phyloP scores from a whole-genome alignment of 768 basidiomycete species.

The Boletus fagicola region DNA sequence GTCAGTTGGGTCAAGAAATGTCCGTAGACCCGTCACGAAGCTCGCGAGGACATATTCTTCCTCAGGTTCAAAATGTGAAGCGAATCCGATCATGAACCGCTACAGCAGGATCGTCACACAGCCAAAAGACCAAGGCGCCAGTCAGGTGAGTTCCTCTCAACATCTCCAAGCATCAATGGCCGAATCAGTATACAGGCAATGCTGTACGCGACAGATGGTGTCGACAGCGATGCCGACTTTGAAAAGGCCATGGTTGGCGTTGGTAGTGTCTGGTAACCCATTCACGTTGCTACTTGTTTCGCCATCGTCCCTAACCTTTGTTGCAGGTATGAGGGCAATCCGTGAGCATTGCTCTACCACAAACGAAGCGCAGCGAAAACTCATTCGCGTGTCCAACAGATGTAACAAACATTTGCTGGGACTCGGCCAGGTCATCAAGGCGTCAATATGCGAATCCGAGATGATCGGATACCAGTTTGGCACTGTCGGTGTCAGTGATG shows the following conservation, averaged over 20 bases:
- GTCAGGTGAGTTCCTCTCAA: constrained; percentile 55
- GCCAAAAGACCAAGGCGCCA: constrained; percentile 93
- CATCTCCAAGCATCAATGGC: neutral
- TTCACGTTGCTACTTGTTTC: constrained; percentile 2
- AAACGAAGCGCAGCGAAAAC: neutral
- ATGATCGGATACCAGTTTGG: constrained; percentile 98
- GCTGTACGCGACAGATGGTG: constrained; percentile 97
- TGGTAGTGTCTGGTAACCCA: constrained; percentile 87
- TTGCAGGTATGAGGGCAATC: constrained; percentile 95
- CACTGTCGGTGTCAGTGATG: constrained; percentile 96
- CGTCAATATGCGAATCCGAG: constrained; percentile 64
- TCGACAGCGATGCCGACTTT: constrained; percentile 78
- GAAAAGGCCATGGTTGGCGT: constrained; percentile 97
- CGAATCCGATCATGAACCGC: constrained; percentile 53
- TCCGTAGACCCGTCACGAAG: constrained; percentile 10
- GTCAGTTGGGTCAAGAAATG: constrained; percentile 21
- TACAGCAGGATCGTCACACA: constrained; percentile 84
- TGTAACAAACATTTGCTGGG: constrained; percentile 93
- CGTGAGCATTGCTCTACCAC: constrained; percentile 55
- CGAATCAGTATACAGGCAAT: constrained; percentile 64
- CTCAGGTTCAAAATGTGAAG: constrained; percentile 38
- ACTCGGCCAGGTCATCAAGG: constrained; percentile 84
- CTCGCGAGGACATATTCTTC: constrained; percentile 38
- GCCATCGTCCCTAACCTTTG: constrained; percentile 15
- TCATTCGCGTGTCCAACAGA: constrained; percentile 41